Evolutionary conservation across 805 yeast species (phyloP), one percentile per base, ranked within the genome.

Genomic region (Starmerella powellii): DNA sequence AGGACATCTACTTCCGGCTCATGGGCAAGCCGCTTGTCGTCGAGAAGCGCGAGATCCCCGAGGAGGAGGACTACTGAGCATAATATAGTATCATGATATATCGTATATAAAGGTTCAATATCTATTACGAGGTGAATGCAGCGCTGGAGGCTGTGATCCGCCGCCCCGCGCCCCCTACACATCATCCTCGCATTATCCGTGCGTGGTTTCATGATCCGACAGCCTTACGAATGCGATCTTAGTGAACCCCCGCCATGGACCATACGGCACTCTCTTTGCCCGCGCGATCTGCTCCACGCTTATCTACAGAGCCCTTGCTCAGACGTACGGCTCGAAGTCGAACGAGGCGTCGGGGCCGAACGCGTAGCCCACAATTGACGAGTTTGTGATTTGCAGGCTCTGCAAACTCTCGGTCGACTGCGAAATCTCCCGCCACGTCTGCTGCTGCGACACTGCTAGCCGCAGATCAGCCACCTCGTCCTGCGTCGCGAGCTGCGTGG

Each of bases 21-120:
- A 82, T 82, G 27, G 97, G 97, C 38, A 82, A 84, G 61, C 95
- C 94, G 16, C 72, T 91, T 56, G 93, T 82, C 19, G 72, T 87
- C 53, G 78, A 85, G 66, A 73, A 81, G 61, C 78, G 94, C 59
- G 69, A 76, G 35, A 65, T 73, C 23, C 77, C 67, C 23, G 85
- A 76, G 45, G 82, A 76, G 51, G 73, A 70, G 42, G 49, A 42
- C 13, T 34, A 23, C 23, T 42, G 16, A 6, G 4, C 27, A 16
- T 16, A 6, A 6, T 18, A 19, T 6, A 18, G n/a, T 20, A n/a
- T n/a, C n/a, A n/a, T n/a, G n/a, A n/a, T n/a, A n/a, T n/a, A n/a
- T n/a, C n/a, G n/a, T n/a, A n/a, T n/a, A n/a, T n/a, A n/a, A n/a
- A n/a, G n/a, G n/a, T n/a, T n/a, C n/a, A n/a, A n/a, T n/a, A n/a